A percentile compares a stretch with the other conserved stretches of the same genome.
Conservation (phyloP, 176 grass and related monocot species). For the Coix lacrymajobi region DNA sequence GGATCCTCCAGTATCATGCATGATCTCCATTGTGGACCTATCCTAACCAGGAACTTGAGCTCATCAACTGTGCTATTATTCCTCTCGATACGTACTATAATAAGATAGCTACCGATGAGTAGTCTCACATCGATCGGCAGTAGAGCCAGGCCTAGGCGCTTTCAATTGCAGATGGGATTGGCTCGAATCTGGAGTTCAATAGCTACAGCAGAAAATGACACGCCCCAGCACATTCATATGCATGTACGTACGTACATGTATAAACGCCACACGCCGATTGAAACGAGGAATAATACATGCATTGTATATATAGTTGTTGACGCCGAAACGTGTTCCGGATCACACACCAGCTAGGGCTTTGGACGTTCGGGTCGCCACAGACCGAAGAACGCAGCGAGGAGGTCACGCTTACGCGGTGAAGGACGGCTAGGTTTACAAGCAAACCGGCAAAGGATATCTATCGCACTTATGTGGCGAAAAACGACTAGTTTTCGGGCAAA, state of each 20-base stretch:
- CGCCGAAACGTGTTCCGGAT: too few species aligned
- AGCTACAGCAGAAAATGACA: slow-evolving; percentile 17
- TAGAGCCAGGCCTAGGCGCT: neutral
- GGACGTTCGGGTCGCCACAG: too few species aligned
- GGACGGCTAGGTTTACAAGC: too few species aligned
- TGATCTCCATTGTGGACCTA: slow-evolving; percentile 4
- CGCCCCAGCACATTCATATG: neutral
- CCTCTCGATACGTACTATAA: too few species aligned
- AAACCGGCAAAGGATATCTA: too few species aligned
- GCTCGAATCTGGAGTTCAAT: slow-evolving; percentile 28
- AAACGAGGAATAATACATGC: slow-evolving; percentile 9
- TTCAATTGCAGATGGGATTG: slow-evolving; percentile 22
- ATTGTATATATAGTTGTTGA: too few species aligned
- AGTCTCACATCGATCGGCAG: slow-evolving; percentile 11
- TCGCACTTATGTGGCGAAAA: too few species aligned
- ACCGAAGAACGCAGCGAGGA: too few species aligned
- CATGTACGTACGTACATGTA: neutral
- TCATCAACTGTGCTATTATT: neutral
- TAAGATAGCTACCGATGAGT: neutral
- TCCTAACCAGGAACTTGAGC: neutral
- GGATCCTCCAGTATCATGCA: neutral
- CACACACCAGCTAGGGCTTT: too few species aligned
- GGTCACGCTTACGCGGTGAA: too few species aligned
- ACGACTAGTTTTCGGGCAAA: too few species aligned
- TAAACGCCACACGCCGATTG: too few species aligned